Percentiles rank a stretch among this genome's conserved stretches.
These are phyloP conservation scores for Phaeotremella skinneri DNA, from an alignment of 768 basidiomycete species.

Conservation along the genomic window DNA sequence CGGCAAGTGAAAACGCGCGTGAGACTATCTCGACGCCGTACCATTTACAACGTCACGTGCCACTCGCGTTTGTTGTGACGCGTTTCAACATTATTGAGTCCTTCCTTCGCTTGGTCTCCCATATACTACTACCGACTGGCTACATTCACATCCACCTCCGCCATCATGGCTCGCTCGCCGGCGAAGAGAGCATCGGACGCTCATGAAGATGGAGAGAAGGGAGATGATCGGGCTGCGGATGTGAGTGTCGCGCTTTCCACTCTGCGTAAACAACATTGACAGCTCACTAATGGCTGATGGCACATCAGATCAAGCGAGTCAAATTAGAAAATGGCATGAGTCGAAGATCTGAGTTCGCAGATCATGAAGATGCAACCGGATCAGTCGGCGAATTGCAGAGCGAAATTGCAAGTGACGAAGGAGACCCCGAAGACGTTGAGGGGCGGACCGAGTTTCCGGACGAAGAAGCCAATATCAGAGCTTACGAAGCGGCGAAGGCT, in stretches of 20 bases:
- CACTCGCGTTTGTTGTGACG: too few species aligned
- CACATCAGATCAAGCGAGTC: slow-evolving; percentile 17
- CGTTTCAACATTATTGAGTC: too few species aligned
- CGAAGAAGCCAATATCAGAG: slow-evolving; percentile 2
- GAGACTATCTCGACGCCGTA: too few species aligned
- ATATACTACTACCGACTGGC: too few species aligned
- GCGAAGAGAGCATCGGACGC: not conserved
- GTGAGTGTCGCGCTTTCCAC: too few species aligned
- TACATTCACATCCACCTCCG: too few species aligned
- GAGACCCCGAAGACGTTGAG: slow-evolving; percentile 13
- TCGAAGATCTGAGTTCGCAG: slow-evolving; percentile 17
- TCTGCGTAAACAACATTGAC: not conserved
- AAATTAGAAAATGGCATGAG: not conserved
- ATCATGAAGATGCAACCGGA: slow-evolving; percentile 64
- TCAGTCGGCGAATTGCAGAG: slow-evolving; percentile 61
- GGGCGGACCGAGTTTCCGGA: slow-evolving; percentile 1
- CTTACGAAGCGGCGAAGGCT: slow-evolving; percentile 14
- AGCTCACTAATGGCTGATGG: not conserved
- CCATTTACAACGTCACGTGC: too few species aligned
- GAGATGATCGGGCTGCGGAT: not conserved
- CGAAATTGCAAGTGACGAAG: slow-evolving; percentile 25
- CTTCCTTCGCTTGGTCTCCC: too few species aligned
- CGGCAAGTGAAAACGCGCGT: too few species aligned
- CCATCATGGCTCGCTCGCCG: slow-evolving; percentile 1
- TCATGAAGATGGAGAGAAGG: not conserved